phyloP scores from a whole-genome alignment of 805 yeast genomes.

The Kazachstania viticola region DNA sequence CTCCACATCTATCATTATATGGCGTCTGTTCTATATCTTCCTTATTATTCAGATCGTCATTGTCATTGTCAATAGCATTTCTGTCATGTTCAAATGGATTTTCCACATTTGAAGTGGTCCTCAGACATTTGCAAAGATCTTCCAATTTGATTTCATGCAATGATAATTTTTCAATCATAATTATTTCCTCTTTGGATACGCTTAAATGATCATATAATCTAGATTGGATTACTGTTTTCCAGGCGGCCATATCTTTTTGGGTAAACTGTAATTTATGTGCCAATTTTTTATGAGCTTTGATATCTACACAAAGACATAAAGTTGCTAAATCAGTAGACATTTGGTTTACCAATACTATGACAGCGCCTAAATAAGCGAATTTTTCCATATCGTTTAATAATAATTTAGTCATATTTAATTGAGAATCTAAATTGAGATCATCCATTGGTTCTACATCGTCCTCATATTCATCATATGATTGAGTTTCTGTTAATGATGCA shows the following conservation, averaged over 20 bases:
- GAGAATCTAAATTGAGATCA: slow-evolving; percentile 32
- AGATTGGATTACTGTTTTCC: slow-evolving; percentile 67
- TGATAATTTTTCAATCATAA: slow-evolving; percentile 79
- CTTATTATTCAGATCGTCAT: slow-evolving; percentile 4
- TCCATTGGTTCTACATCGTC: slow-evolving; percentile 25
- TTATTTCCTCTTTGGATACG: slow-evolving; percentile 60
- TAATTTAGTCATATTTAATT: slow-evolving; percentile 66
- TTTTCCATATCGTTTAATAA: slow-evolving; percentile 76
- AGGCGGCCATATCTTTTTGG: slow-evolving; percentile 69
- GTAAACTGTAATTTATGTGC: slow-evolving; percentile 51
- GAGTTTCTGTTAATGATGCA: slow-evolving; percentile 20
- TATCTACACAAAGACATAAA: slow-evolving; percentile 39
- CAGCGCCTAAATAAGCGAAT: slow-evolving; percentile 83
- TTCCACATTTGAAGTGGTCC: slow-evolving; percentile 35
- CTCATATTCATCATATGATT: slow-evolving; percentile 29
- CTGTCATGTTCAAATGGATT: slow-evolving; percentile 4
- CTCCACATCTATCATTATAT: background rate
- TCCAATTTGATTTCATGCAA: slow-evolving; percentile 67
- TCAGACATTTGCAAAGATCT: slow-evolving; percentile 59
- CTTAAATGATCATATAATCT: slow-evolving; percentile 73
- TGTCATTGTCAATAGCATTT: slow-evolving; percentile 2
- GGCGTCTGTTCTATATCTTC: background rate
- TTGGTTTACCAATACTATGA: slow-evolving; percentile 61
- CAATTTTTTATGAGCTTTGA: slow-evolving; percentile 34
- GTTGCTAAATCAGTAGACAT: slow-evolving; percentile 73